A percentile compares a stretch with the other conserved stretches of the same genome.
Evolutionary conservation across 1,139 yeast genomes (phyloP).

Genomic region (Candida frijolesensis): DNA sequence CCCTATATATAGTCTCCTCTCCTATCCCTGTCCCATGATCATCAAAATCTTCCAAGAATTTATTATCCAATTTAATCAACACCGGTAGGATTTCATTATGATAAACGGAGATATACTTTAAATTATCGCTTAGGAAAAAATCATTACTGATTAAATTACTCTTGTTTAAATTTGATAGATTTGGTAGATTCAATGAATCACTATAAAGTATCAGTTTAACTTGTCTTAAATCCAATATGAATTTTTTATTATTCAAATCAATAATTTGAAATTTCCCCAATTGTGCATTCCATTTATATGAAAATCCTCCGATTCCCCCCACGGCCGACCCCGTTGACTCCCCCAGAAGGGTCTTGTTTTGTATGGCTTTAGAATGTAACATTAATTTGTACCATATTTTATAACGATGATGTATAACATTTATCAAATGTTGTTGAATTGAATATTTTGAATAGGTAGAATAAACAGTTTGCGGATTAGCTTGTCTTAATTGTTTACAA

Average conservation of each 20-base stretch:
- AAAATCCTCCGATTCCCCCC: slow-evolving; percentile 19
- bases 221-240: slow-evolving; percentile 34
- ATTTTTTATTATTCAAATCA: slow-evolving; percentile 25
- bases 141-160: slow-evolving; percentile 41
- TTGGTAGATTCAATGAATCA: slow-evolving; percentile 35
- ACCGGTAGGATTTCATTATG: slow-evolving; percentile 43
- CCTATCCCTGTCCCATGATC: no score
- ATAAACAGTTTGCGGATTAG: slow-evolving; percentile 45
- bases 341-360: no score
- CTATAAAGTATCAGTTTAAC: slow-evolving; percentile 38
- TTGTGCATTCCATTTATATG: slow-evolving; percentile 42
- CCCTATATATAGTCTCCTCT: slow-evolving; percentile 28
- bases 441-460: slow-evolving; percentile 46
- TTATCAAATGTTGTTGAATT: slow-evolving; percentile 40
- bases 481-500: slow-evolving; percentile 38
- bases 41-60: slow-evolving; percentile 31
- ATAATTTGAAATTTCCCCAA: slow-evolving; percentile 39
- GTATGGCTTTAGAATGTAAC: slow-evolving; percentile 28
- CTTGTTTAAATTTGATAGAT: slow-evolving; percentile 31
- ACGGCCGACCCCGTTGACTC: no score
- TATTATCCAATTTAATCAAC: slow-evolving; percentile 30
- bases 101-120: slow-evolving; percentile 40
- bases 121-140: slow-evolving; percentile 39
- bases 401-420: slow-evolving; percentile 42
- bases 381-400: slow-evolving; percentile 40